Percentiles rank a stretch among this genome's conserved stretches.
Conservation (phyloP, 331 rosid genomes). For the Ulmus americana region DNA sequence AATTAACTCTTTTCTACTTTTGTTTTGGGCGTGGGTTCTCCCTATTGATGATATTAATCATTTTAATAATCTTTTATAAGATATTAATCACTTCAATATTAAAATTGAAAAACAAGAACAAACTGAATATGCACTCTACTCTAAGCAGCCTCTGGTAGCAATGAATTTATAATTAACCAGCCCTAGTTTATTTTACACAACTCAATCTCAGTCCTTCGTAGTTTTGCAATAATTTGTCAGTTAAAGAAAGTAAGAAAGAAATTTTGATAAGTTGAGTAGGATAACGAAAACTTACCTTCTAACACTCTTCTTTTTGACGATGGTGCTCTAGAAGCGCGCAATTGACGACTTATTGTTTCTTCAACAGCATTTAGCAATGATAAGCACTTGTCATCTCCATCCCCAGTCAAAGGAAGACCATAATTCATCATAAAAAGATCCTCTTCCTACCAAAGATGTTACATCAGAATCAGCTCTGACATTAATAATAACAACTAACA, state of each 20-base stretch:
- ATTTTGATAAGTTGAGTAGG: slow-evolving; percentile 2
- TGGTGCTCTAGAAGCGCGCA: slow-evolving; percentile 82
- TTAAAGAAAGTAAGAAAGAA: slow-evolving; percentile 5
- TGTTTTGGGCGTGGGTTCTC: background rate
- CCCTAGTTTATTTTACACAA: background rate
- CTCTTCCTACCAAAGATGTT: slow-evolving; percentile 65
- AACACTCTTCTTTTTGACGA: slow-evolving; percentile 50
- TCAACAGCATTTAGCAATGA: slow-evolving; percentile 82
- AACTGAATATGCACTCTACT: background rate
- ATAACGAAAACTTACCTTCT: slow-evolving; percentile 42
- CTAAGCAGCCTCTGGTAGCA: background rate
- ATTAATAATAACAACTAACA: background rate
- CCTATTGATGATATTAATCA: background rate
- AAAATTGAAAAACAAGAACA: background rate
- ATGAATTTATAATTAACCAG: background rate
- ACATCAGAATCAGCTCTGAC: slow-evolving; percentile 12
- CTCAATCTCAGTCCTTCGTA: background rate
- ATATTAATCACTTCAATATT: too few species aligned
- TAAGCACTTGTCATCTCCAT: slow-evolving; percentile 81
- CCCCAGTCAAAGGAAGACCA: slow-evolving; percentile 84
- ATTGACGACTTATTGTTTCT: slow-evolving; percentile 79
- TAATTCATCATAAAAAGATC: slow-evolving; percentile 82
- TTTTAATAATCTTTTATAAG: background rate
- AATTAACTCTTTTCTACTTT: background rate
- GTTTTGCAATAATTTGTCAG: slow-evolving; percentile 14